Evolutionary conservation across 2,329 filamentous ascomycete species (phyloP).

Genomic region (Colletotrichum costaricense): DNA sequence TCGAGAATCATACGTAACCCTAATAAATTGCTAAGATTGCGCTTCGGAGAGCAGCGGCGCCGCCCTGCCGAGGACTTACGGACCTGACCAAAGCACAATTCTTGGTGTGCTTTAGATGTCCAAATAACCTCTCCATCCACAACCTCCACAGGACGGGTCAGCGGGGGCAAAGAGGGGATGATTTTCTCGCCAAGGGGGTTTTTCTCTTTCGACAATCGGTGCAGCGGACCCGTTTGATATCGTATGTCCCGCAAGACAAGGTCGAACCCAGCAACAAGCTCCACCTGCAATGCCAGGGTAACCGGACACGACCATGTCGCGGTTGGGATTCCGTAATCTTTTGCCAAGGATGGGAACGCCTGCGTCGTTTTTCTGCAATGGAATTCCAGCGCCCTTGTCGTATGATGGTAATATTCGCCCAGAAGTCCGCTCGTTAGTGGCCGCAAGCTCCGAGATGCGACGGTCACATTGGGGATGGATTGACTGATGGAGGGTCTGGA

Average conservation of each 20-base stretch:
- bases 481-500: neutral
- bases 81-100: neutral
- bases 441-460: neutral
- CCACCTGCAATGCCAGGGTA: neutral
- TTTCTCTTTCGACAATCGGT: neutral
- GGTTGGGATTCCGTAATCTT: neutral
- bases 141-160: neutral
- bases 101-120: neutral
- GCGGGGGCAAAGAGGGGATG: neutral
- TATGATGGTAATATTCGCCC: neutral
- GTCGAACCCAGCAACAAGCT: neutral
- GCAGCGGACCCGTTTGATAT: neutral
- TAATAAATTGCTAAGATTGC: neutral
- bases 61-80: neutral
- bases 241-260: neutral
- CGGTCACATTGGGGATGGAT: neutral
- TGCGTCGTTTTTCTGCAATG: neutral
- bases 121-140: slow-evolving; percentile 10
- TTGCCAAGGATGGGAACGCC: neutral
- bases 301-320: neutral
- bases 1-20: neutral
- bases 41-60: neutral
- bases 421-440: neutral
- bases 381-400: neutral
- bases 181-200: neutral